phyloP scores from a whole-genome alignment of 2,329 filamentous ascomycete species.

The Aureobasidium zeae region DNA sequence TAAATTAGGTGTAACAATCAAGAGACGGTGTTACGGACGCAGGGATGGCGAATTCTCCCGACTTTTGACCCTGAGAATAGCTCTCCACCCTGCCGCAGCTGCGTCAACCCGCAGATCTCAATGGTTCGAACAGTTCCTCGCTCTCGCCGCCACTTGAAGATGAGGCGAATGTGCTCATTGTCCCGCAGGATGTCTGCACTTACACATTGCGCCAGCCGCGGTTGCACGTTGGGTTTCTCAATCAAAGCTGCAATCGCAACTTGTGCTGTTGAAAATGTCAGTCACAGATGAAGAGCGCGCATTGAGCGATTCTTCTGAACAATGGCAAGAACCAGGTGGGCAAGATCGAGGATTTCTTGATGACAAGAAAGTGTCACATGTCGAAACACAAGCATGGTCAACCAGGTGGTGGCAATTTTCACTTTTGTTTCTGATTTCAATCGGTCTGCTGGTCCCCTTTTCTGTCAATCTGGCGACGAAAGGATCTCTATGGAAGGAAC shows the following conservation, averaged over 20 bases:
- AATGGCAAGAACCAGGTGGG: constrained; percentile 10
- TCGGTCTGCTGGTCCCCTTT: constrained; percentile 14
- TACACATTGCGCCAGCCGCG: too few relatives aligned
- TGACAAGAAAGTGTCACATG: constrained; percentile 17
- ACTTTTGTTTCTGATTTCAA: constrained; percentile 13
- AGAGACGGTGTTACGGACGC: too few relatives aligned
- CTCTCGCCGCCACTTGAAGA: constrained; percentile 1
- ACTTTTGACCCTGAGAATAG: too few relatives aligned
- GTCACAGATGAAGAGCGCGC: constrained; percentile 3
- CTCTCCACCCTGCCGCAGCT: constrained; percentile 2
- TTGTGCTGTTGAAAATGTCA: too few relatives aligned
- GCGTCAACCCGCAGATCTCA: not conserved
- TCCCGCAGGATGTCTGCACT: not conserved
- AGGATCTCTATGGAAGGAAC: not conserved
- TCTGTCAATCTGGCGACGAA: constrained; percentile 12
- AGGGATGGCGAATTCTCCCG: too few relatives aligned
- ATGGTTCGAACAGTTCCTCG: not conserved
- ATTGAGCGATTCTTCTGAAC: not conserved
- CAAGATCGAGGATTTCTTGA: constrained; percentile 20
- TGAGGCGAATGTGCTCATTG: not conserved
- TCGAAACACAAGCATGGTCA: constrained; percentile 3
- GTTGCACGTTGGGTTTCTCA: too few relatives aligned
- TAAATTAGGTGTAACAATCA: too few relatives aligned
- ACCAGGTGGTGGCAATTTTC: constrained; percentile 17
- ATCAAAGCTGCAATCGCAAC: too few relatives aligned